Evolutionary conservation across 73 alveolate species (phyloP).

Genomic region (Tetrahymena borealis): DNA sequence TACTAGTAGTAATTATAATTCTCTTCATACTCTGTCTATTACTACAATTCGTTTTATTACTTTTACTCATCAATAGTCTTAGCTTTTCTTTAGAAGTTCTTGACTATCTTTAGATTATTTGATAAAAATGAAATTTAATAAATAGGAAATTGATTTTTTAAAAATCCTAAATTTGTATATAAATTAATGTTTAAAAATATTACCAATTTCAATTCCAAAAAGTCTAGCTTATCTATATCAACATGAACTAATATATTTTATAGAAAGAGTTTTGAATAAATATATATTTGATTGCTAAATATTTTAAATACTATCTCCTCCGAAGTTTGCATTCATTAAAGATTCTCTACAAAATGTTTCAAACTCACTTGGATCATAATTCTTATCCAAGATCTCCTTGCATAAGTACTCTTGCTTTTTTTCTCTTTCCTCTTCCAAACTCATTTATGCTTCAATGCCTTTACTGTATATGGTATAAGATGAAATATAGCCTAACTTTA

Average conservation of each 20-base stretch:
- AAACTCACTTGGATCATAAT: not conserved
- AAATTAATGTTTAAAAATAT: too few relatives aligned
- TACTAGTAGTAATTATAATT: not conserved
- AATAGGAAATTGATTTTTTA: too few relatives aligned
- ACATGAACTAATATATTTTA: not conserved
- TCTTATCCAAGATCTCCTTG: not conserved
- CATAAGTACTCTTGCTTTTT: not conserved
- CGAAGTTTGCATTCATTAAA: not conserved
- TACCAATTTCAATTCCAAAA: not conserved
- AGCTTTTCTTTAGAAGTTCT: not conserved
- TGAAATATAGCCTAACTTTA: too few relatives aligned
- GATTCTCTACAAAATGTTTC: not conserved
- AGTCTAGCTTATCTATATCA: not conserved
- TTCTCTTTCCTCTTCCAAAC: not conserved
- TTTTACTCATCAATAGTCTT: not conserved
- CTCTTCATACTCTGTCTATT: not conserved
- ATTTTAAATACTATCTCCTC: not conserved
- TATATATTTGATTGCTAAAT: not conserved
- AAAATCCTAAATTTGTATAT: too few relatives aligned
- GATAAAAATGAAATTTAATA: not conserved
- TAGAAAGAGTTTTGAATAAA: not conserved
- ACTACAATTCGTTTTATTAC: not conserved
- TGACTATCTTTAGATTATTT: not conserved
- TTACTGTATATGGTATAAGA: not conserved
- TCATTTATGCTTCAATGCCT: not conserved